These are phyloP conservation scores for Cucurbitaria berberidis DNA, from an alignment of 2,329 filamentous ascomycete species.

Conservation along the genomic window DNA sequence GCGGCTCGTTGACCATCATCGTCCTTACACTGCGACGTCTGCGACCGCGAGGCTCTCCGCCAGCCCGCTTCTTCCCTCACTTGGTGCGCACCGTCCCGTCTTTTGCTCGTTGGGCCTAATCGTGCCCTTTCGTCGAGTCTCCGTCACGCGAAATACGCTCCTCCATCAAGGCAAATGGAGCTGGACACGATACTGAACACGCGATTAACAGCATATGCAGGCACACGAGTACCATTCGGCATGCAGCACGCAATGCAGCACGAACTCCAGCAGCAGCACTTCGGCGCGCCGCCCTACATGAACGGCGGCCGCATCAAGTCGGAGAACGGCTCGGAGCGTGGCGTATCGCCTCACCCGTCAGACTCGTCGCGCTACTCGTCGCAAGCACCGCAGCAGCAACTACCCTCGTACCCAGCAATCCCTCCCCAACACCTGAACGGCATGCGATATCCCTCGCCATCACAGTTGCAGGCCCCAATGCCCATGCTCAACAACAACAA, in stretches of 20 bases:
- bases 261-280: conserved; percentile 51
- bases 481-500: conserved; percentile 63
- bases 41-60: conserved; percentile 32
- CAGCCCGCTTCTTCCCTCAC: conserved; percentile 30
- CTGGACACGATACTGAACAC: conserved; percentile 52
- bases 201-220: conserved; percentile 49
- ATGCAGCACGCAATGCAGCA: conserved; percentile 54
- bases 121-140: conserved; percentile 20
- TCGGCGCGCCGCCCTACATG: conserved; percentile 56
- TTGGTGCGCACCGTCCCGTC: conserved; percentile 45
- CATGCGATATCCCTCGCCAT: conserved; percentile 61
- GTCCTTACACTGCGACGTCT: conserved; percentile 30
- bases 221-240: conserved; percentile 43
- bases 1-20: conserved; percentile 28
- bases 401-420: conserved; percentile 57
- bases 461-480: conserved; percentile 58
- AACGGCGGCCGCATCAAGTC: conserved; percentile 60
- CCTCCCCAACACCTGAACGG: conserved; percentile 57
- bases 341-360: conserved; percentile 61
- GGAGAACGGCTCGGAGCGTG: conserved; percentile 65
- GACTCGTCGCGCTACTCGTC: conserved; percentile 65
- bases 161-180: conserved; percentile 44
- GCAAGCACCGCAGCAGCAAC: conserved; percentile 60
- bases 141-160: conserved; percentile 28
- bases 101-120: conserved; percentile 23